Conservation (phyloP, 352 stramenopile species). For the Globisporangium carolinianum region DNA sequence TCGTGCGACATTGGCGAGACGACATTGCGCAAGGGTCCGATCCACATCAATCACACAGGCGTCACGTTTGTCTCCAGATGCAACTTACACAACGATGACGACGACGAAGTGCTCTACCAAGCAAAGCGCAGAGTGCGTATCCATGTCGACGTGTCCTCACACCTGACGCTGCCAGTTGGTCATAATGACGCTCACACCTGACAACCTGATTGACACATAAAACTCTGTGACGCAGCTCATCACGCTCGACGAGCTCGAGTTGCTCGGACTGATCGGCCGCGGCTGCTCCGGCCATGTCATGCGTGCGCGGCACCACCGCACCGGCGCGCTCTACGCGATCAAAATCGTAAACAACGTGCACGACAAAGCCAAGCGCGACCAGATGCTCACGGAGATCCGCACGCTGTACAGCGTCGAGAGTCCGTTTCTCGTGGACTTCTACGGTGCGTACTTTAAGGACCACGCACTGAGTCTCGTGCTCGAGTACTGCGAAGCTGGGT, state of each 20-base stretch:
- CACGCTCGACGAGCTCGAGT: slow-evolving; percentile 46
- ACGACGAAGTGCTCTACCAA: slow-evolving; percentile 1
- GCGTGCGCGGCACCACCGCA: slow-evolving; percentile 34
- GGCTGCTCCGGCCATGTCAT: slow-evolving; percentile 62
- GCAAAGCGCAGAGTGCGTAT: slow-evolving; percentile 8
- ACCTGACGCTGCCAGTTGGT: no score
- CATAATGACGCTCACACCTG: no score
- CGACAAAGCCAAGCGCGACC: slow-evolving; percentile 66
- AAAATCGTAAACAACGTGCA: slow-evolving; percentile 75
- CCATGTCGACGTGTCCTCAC: background rate
- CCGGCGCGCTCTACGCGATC: slow-evolving; percentile 40
- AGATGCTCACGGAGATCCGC: slow-evolving; percentile 74
- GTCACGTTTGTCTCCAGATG: slow-evolving; percentile 33
- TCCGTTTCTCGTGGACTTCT: slow-evolving; percentile 55
- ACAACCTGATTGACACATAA: background rate
- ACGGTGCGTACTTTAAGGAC: slow-evolving; percentile 70
- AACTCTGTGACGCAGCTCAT: slow-evolving; percentile 18
- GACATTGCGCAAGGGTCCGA: slow-evolving; percentile 50
- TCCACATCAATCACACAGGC: slow-evolving; percentile 61
- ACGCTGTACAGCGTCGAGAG: slow-evolving; percentile 70
- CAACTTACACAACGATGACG: slow-evolving; percentile 1
- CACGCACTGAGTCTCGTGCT: slow-evolving; percentile 62
- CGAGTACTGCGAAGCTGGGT: slow-evolving; percentile 56
- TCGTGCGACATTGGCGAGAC: slow-evolving; percentile 76
- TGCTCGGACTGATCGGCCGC: slow-evolving; percentile 41